Evolutionary conservation across 257 asterid species (phyloP), one percentile per base, ranked within the genome.

Genomic region (Petunia axillaris): DNA sequence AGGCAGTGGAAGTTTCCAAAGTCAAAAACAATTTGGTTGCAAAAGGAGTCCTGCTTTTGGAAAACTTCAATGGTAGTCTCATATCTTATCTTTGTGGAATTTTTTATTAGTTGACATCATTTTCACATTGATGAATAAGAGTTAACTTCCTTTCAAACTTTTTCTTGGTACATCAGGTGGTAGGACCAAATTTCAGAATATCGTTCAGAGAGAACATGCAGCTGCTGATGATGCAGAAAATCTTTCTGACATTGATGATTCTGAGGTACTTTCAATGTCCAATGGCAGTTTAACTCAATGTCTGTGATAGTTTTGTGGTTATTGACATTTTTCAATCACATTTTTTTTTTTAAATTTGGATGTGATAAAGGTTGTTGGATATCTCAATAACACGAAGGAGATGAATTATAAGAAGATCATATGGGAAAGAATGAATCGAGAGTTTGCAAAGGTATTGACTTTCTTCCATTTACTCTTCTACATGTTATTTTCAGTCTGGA

Each of bases 381-480:
- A 91, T 85, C 91, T 91, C 65, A 85, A 84, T 83, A 87, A 80
- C 83, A 87, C 81, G 81, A 82, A 83, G 89, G 93, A 87, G 89
- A 65, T 81, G 79, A 59, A 79, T 48, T 83, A 59, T 79, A 91
- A 91, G 82, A 87, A 80, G 87, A 65, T 86, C 71, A 62, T 91
- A 73, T 91, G 97, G 94, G 97, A 91, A 87, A 87, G 86, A 73
- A 79, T 89, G 84, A 83, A 90, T 83, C 78, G 59, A 81, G 80
- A 82, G 5, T 78, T 64, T 60, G 46, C 80, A 8, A 80, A 85
- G 81, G 94, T 91, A 85, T 46, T 81, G 55, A 64, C 54, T 80
- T 63, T 76, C 85, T 75, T 77, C 76, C 75, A 76, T 53, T 38
- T 41, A 8, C 60, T 70, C 67, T 81, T 64, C 38, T 13, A 54